Conservation (phyloP, 345 rosid genomes). For the Syzygium aromaticum region DNA sequence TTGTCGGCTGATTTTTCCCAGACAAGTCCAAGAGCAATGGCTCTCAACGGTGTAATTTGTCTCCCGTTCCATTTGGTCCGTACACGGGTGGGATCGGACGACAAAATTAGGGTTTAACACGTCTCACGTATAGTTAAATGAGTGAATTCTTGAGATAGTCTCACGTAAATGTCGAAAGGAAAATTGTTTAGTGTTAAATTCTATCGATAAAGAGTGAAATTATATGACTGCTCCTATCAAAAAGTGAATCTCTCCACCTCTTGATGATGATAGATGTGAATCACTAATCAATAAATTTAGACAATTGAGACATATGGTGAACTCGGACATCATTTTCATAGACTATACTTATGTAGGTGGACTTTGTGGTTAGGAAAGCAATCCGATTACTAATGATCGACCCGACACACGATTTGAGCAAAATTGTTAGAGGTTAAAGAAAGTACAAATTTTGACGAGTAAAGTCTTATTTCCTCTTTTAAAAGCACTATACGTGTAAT, state of each 20-base stretch:
- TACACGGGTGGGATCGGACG: neutral
- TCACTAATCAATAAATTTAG: neutral
- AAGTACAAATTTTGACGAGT: neutral
- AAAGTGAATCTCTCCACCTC: neutral
- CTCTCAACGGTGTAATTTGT: neutral
- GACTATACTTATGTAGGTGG: no score
- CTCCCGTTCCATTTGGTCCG: neutral
- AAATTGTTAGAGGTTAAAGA: neutral
- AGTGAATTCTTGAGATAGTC: neutral
- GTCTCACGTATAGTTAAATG: neutral
- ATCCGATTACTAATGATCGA: no score
- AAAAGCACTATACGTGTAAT: accelerated
- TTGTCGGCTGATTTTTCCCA: neutral
- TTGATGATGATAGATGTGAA: neutral
- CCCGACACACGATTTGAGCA: neutral
- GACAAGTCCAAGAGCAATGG: neutral
- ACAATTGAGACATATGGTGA: neutral
- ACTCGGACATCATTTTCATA: neutral
- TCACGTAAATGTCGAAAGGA: neutral
- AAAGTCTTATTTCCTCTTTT: neutral
- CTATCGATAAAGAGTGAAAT: neutral
- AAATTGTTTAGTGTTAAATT: neutral
- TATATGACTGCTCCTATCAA: neutral
- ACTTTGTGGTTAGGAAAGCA: no score
- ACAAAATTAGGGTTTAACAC: neutral